These are phyloP conservation scores for Gynostemma pentaphyllum DNA, from an alignment of 306 rosid species.

Conservation along the genomic window DNA sequence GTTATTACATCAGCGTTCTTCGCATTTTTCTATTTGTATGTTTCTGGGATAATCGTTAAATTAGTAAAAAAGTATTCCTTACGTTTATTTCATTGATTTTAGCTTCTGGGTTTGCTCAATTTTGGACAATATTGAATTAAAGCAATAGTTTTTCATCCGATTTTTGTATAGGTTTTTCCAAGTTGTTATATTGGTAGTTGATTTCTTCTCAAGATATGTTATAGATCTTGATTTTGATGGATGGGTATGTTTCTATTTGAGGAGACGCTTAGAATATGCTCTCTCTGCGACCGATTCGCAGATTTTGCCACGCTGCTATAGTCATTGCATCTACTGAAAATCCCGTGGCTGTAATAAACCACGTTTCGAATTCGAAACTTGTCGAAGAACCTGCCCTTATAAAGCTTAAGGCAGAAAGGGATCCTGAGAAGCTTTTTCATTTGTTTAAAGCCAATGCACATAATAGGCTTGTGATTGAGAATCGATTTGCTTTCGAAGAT, in stretches of 20 bases:
- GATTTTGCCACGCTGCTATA: slow-evolving; percentile 33
- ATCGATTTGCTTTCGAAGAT: slow-evolving; percentile 56
- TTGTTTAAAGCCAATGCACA: slow-evolving; percentile 60
- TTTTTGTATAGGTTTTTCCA: not conserved
- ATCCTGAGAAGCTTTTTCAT: slow-evolving; percentile 50
- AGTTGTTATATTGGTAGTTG: slow-evolving; percentile 4
- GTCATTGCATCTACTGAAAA: slow-evolving; percentile 14
- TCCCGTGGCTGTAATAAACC: slow-evolving; percentile 7
- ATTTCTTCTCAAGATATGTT: slow-evolving; percentile 4
- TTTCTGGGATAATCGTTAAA: slow-evolving; percentile 6
- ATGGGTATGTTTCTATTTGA: slow-evolving; percentile 25
- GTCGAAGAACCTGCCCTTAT: slow-evolving; percentile 39
- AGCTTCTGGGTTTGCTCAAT: slow-evolving; percentile 1
- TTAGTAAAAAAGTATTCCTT: not conserved
- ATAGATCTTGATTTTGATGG: slow-evolving; percentile 22
- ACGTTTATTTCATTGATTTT: not conserved
- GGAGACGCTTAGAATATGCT: slow-evolving; percentile 43
- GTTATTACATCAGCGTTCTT: not conserved
- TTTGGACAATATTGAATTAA: not conserved
- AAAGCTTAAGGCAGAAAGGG: slow-evolving; percentile 46
- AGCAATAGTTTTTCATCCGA: not conserved
- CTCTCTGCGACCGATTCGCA: slow-evolving; percentile 57
- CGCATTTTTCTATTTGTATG: not conserved
- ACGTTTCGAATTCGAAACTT: slow-evolving; percentile 12
- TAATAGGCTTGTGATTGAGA: slow-evolving; percentile 42